Evolutionary conservation across 345 rosid species (phyloP).

Genomic region (Kernera saxatilis): DNA sequence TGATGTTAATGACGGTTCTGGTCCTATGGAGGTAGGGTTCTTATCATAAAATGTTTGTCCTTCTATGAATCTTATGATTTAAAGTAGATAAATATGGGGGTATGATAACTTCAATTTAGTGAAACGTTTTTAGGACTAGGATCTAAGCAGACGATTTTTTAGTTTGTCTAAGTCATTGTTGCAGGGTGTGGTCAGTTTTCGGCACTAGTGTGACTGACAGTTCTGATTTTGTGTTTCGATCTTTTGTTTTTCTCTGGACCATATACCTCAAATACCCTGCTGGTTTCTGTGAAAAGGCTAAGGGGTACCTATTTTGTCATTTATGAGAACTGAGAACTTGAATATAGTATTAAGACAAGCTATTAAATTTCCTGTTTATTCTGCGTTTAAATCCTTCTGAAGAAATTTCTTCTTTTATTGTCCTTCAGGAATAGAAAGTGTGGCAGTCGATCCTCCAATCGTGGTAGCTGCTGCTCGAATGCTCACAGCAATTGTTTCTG

Average conservation of each 20-base stretch:
- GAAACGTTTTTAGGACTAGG: background rate
- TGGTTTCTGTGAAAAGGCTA: background rate
- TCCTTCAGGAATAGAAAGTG: constrained; percentile 24
- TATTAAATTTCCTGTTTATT: background rate
- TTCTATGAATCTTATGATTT: background rate
- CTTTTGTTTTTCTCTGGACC: background rate
- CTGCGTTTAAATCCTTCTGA: background rate
- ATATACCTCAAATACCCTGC: background rate
- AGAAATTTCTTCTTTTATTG: background rate
- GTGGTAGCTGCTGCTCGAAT: background rate
- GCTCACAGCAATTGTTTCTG: constrained; percentile 11
- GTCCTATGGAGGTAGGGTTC: constrained; percentile 51
- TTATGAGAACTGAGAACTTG: background rate
- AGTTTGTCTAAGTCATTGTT: too few species aligned
- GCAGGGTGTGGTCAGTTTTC: too few species aligned
- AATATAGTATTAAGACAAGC: background rate
- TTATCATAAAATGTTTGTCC: background rate
- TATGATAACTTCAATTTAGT: background rate
- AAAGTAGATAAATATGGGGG: background rate
- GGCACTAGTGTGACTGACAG: background rate
- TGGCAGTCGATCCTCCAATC: background rate
- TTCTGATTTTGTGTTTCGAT: background rate
- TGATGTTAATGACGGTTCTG: constrained; percentile 45
- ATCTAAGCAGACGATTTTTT: background rate
- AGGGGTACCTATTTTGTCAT: background rate